These are phyloP conservation scores for Pseudozyma pruni DNA, from an alignment of 1,284 basidiomycete species.

Conservation along the genomic window DNA sequence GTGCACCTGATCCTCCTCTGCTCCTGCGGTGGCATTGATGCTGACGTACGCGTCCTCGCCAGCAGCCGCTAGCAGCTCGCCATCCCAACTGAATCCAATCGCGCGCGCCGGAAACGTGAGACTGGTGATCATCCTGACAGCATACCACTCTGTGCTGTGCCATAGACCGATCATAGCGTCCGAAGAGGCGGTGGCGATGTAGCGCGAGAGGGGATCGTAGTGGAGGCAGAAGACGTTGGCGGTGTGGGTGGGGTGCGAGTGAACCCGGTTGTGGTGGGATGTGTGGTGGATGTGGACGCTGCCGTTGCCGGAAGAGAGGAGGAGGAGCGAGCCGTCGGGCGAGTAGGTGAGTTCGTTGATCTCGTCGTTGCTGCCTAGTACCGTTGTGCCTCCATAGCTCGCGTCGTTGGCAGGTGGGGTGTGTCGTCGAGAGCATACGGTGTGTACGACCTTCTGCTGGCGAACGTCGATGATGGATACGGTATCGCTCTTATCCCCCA, in stretches of 20 bases:
- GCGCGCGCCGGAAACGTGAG: constrained; percentile 49
- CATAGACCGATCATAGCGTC: constrained; percentile 57
- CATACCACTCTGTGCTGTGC: constrained; percentile 46
- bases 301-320: constrained; percentile 57
- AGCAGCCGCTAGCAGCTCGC: constrained; percentile 59
- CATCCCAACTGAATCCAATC: constrained; percentile 61
- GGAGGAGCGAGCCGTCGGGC: constrained; percentile 52
- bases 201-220: constrained; percentile 51
- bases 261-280: constrained; percentile 11
- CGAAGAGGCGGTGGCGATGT: constrained; percentile 51
- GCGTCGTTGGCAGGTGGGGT: background rate
- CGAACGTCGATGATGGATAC: constrained; percentile 54
- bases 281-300: constrained; percentile 36
- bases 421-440: constrained; percentile 30
- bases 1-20: constrained; percentile 22
- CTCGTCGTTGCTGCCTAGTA: constrained; percentile 33
- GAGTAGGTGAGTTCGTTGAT: constrained; percentile 63
- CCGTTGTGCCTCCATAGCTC: background rate
- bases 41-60: constrained; percentile 58
- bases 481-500: constrained; percentile 60
- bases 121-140: constrained; percentile 35
- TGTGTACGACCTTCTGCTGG: constrained; percentile 26
- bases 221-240: constrained; percentile 59
- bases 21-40: constrained; percentile 25
- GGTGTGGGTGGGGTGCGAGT: constrained; percentile 48